These are phyloP conservation scores for Cercospora beticola DNA, from an alignment of 2,329 filamentous ascomycete genomes.

Conservation along the genomic window DNA sequence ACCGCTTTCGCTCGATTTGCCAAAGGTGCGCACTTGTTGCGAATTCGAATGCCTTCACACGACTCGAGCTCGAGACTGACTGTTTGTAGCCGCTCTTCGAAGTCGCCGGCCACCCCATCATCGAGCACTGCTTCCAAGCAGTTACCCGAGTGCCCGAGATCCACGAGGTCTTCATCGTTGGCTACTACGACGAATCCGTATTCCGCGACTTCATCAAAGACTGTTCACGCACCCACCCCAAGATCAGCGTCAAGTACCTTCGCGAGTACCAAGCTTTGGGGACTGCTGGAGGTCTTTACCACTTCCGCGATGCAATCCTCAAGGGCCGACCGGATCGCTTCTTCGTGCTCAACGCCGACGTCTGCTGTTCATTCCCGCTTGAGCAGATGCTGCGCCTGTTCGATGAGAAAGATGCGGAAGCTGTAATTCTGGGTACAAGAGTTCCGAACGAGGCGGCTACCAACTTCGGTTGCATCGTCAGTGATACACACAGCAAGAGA, in stretches of 20 bases:
- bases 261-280: constrained; percentile 96
- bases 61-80: background rate
- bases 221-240: constrained; percentile 76
- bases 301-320: constrained; percentile 97
- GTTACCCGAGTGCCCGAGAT: constrained; percentile 87
- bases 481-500: constrained; percentile 86
- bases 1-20: constrained; percentile 90
- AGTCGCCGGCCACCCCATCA: constrained; percentile 95
- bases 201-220: constrained; percentile 99
- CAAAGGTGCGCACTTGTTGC: constrained; percentile 64
- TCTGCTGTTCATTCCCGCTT: constrained; percentile 97
- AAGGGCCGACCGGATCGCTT: constrained; percentile 93
- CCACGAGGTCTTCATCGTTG: constrained; percentile 95
- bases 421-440: constrained; percentile 89
- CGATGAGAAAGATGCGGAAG: constrained; percentile 92
- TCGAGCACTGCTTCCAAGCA: constrained; percentile 94
- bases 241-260: constrained; percentile 89
- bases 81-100: constrained; percentile 81
- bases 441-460: constrained; percentile 86
- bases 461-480: constrained; percentile 98
- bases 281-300: constrained; percentile 94
- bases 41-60: background rate
- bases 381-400: constrained; percentile 94
- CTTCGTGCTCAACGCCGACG: constrained; percentile 96
- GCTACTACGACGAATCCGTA: constrained; percentile 96